A percentile compares a stretch with the other conserved stretches of the same genome.
Conservation (phyloP, 768 basidiomycete species). For the Strobilomyces echinocephalus region DNA sequence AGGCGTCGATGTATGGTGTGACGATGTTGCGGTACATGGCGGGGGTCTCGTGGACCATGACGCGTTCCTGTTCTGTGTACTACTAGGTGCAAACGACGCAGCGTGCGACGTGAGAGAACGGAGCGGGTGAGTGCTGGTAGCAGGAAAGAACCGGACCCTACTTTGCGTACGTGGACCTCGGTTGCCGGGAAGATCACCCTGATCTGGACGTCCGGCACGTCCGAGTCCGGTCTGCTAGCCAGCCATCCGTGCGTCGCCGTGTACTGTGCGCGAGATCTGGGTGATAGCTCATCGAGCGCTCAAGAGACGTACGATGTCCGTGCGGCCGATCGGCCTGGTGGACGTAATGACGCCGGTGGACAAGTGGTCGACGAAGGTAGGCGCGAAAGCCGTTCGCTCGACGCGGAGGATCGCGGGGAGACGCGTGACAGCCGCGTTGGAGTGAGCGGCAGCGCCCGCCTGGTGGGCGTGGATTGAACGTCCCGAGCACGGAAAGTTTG, state of each 20-base stretch:
- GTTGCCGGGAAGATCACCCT: conserved; percentile 86
- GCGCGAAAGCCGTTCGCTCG: conserved; percentile 68
- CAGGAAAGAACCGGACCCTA: neutral
- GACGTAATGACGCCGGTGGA: conserved; percentile 38
- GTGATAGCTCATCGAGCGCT: neutral
- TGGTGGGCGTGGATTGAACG: conserved; percentile 38
- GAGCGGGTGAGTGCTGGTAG: neutral
- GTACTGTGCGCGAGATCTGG: neutral
- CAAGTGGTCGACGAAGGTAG: conserved; percentile 33
- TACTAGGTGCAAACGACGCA: too few relatives aligned
- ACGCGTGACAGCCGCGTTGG: conserved; percentile 10
- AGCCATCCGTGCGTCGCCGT: conserved; percentile 73
- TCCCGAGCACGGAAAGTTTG: conserved; percentile 65
- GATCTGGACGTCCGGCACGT: conserved; percentile 69
- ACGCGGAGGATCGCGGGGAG: conserved; percentile 66
- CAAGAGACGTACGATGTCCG: conserved; percentile 55
- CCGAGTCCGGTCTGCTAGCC: conserved; percentile 24
- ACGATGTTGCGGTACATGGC: conserved; percentile 66
- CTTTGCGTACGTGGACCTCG: conserved; percentile 80
- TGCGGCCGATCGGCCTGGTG: conserved; percentile 49
- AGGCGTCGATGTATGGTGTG: conserved; percentile 70
- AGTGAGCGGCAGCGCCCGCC: neutral
- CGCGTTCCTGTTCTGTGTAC: conserved; percentile 70
- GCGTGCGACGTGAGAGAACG: too few relatives aligned
- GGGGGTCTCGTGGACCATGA: conserved; percentile 82